These are phyloP conservation scores for Auxenochlorella protothecoides DNA, from an alignment of 139 green algal genomes.

Conservation along the genomic window DNA sequence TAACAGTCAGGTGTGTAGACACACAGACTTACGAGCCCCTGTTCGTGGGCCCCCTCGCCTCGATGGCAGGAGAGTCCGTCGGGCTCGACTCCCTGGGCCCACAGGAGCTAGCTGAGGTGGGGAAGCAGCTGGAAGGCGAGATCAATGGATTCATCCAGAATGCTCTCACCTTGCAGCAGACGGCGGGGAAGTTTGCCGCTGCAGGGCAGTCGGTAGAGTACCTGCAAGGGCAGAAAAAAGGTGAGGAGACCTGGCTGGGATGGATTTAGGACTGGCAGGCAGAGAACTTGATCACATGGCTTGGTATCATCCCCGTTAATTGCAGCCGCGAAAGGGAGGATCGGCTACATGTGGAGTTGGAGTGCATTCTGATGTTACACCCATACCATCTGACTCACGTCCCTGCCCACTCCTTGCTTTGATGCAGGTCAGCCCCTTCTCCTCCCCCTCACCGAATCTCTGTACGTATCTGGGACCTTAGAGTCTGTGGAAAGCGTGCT, in stretches of 20 bases:
- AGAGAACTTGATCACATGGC: no score
- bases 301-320: no score
- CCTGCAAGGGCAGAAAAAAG: slow-evolving; percentile 41
- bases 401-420: neutral
- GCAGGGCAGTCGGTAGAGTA: slow-evolving; percentile 36
- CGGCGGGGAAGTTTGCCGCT: slow-evolving; percentile 34
- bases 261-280: no score
- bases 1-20: no score
- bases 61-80: slow-evolving; percentile 6
- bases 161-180: slow-evolving; percentile 32
- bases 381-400: neutral
- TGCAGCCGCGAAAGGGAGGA: no score
- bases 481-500: slow-evolving; percentile 63
- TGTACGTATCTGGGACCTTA: slow-evolving; percentile 76
- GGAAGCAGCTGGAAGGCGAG: slow-evolving; percentile 34
- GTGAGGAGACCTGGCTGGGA: slow-evolving; percentile 2
- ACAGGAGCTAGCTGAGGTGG: slow-evolving; percentile 14
- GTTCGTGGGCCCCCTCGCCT: neutral
- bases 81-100: slow-evolving; percentile 9
- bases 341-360: no score
- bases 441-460: slow-evolving; percentile 72
- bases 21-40: no score
- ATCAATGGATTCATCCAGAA: slow-evolving; percentile 31
- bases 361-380: neutral
- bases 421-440: slow-evolving; percentile 70